A percentile compares a stretch with the other conserved stretches of the same genome.
phyloP scores from a whole-genome alignment of 139 green algal species.

The Axilococcus clingmanii region DNA sequence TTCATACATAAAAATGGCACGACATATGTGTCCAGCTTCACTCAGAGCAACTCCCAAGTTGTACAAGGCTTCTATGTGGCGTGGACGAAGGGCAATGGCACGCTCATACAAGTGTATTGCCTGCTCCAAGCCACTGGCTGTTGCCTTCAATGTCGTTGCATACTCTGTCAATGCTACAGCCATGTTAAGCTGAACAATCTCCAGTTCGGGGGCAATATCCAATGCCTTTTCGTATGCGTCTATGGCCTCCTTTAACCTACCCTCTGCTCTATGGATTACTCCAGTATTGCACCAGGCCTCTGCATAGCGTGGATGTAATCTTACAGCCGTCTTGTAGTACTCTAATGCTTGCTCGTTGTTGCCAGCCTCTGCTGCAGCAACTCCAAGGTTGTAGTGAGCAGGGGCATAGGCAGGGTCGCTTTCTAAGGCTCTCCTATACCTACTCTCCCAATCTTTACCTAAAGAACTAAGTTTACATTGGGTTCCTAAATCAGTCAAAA shows the following conservation, averaged over 20 bases:
- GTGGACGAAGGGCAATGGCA: conserved; percentile 44
- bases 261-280: conserved; percentile 60
- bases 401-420: conserved; percentile 39
- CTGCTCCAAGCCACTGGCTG: conserved; percentile 15
- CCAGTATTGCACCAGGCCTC: conserved; percentile 93
- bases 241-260: conserved; percentile 63
- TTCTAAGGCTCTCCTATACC: conserved; percentile 16
- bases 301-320: conserved; percentile 48
- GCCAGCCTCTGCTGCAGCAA: conserved; percentile 28
- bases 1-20: conserved; percentile 89
- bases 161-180: conserved; percentile 76
- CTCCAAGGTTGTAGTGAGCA: conserved; percentile 69
- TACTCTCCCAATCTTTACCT: not conserved
- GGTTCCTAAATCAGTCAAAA: conserved; percentile 81
- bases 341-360: conserved; percentile 11
- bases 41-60: conserved; percentile 82
- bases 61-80: conserved; percentile 82
- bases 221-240: conserved; percentile 71
- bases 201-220: conserved; percentile 34
- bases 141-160: conserved; percentile 48
- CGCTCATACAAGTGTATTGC: conserved; percentile 54
- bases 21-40: conserved; percentile 53
- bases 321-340: conserved; percentile 36
- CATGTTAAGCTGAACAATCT: conserved; percentile 58
- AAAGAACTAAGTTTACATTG: conserved; percentile 55